phyloP scores from a whole-genome alignment of 2,329 filamentous ascomycete genomes.

The Didymella glomerata region DNA sequence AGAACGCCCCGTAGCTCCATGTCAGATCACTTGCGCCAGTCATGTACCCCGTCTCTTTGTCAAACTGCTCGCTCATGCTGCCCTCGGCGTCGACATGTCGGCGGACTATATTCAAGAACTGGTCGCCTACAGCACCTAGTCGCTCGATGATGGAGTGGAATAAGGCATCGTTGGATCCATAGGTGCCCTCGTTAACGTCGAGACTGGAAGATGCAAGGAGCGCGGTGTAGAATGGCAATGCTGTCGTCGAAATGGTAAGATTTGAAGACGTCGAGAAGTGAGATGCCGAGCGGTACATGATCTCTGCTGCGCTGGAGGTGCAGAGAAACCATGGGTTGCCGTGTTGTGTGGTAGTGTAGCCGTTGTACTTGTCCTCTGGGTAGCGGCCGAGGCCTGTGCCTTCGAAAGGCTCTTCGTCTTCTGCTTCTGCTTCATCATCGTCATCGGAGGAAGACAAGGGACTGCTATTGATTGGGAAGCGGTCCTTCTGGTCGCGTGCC shows the following conservation, averaged over 20 bases:
- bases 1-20: slow-evolving; percentile 57
- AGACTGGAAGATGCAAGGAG: slow-evolving; percentile 43
- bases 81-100: slow-evolving; percentile 52
- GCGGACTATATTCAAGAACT: slow-evolving; percentile 54
- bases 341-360: slow-evolving; percentile 43
- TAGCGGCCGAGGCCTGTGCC: slow-evolving; percentile 55
- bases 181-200: slow-evolving; percentile 34
- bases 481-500: slow-evolving; percentile 44
- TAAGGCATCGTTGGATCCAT: slow-evolving; percentile 36
- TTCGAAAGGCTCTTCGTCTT: slow-evolving; percentile 27
- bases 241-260: slow-evolving; percentile 44
- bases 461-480: slow-evolving; percentile 52
- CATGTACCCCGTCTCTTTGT: slow-evolving; percentile 51
- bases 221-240: slow-evolving; percentile 50
- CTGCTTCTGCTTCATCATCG: slow-evolving; percentile 11
- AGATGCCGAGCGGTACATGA: slow-evolving; percentile 51
- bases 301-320: slow-evolving; percentile 52
- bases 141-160: slow-evolving; percentile 44
- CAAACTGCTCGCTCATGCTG: slow-evolving; percentile 56
- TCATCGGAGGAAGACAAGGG: slow-evolving; percentile 23
- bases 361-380: slow-evolving; percentile 55
- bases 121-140: slow-evolving; percentile 49
- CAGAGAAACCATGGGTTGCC: slow-evolving; percentile 57
- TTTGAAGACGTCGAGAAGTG: slow-evolving; percentile 38
- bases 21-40: slow-evolving; percentile 55